phyloP scores from a whole-genome alignment of 192 early-diverging fungal species.

The Oehlia diaphana region DNA sequence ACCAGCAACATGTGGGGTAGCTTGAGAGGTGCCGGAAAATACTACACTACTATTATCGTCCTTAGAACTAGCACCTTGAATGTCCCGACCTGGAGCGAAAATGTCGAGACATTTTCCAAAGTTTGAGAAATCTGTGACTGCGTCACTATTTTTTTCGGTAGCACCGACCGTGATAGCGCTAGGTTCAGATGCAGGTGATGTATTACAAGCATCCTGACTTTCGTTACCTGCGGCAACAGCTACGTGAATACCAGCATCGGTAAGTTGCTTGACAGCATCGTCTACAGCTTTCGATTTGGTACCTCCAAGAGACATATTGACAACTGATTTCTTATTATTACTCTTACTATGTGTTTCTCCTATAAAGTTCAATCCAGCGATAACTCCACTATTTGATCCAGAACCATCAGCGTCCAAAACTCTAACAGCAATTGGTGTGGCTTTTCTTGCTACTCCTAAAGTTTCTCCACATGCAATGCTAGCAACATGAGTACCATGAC shows the following conservation, averaged over 20 bases:
- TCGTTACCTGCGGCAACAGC: constrained; percentile 78
- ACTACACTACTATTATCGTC: constrained; percentile 69
- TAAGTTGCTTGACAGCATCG: constrained; percentile 47
- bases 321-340: not conserved
- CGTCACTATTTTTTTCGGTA: constrained; percentile 70
- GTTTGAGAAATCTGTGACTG: constrained; percentile 78
- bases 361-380: constrained; percentile 69
- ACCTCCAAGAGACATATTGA: constrained; percentile 47
- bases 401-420: constrained; percentile 54
- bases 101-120: constrained; percentile 92
- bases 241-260: constrained; percentile 63
- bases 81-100: constrained; percentile 83
- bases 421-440: constrained; percentile 58
- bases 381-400: constrained; percentile 46
- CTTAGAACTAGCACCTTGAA: constrained; percentile 54
- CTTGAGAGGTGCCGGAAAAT: constrained; percentile 90
- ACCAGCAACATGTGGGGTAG: constrained; percentile 85
- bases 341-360: constrained; percentile 2
- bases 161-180: constrained; percentile 80
- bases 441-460: constrained; percentile 62
- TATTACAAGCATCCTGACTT: constrained; percentile 63
- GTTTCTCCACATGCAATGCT: constrained; percentile 44
- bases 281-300: constrained; percentile 46
- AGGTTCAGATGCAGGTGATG: constrained; percentile 49
- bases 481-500: constrained; percentile 53